Percentiles rank a stretch among this genome's conserved stretches.
Conservation (phyloP, 129 eudicot species). For the Pittosporum tobira region DNA sequence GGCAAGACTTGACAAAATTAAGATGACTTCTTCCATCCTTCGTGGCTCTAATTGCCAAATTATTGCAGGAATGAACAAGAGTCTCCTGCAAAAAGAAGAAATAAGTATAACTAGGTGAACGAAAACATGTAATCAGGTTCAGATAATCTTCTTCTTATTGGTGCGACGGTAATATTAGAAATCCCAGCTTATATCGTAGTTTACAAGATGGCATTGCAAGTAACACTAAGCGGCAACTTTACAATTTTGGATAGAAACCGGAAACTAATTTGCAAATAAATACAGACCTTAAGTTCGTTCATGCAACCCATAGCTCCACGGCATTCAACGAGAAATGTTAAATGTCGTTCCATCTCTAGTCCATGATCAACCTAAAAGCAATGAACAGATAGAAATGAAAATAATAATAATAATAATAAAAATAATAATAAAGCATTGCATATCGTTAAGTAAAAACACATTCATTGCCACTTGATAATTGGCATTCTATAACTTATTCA, state of each 20-base stretch:
- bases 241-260: not conserved
- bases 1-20: conserved; percentile 62
- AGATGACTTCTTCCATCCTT: conserved; percentile 26
- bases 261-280: not conserved
- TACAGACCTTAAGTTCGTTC: conserved; percentile 55
- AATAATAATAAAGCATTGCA: no score
- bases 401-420: no score
- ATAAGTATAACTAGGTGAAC: not conserved
- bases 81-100: conserved; percentile 47
- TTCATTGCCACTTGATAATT: not conserved
- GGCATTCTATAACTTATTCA: not conserved
- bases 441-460: not conserved
- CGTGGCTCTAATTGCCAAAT: conserved; percentile 51
- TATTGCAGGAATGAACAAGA: conserved; percentile 69
- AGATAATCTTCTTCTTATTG: no score
- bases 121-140: no score
- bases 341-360: conserved; percentile 44
- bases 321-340: conserved; percentile 61
- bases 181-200: no score
- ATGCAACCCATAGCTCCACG: conserved; percentile 70
- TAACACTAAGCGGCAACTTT: not conserved
- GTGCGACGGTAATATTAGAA: no score
- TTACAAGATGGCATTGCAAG: no score
- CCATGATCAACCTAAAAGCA: conserved; percentile 69
- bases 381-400: conserved; percentile 10